Conservation (phyloP, 2,329 filamentous ascomycete species). For the Monilinia fructicola region DNA sequence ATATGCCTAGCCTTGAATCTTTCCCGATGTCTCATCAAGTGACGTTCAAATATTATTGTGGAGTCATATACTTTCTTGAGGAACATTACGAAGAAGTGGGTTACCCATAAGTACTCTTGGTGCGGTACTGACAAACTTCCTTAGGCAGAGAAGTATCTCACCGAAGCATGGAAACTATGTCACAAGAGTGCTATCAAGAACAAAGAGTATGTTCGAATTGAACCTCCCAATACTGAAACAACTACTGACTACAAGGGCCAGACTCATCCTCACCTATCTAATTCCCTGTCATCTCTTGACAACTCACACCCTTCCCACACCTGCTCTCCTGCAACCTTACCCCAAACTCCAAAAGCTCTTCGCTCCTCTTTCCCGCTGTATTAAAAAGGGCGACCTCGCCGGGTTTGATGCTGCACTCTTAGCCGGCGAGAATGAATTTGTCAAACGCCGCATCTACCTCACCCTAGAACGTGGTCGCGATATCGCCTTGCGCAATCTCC, state of each 20-base stretch:
- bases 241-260: slow-evolving; percentile 42
- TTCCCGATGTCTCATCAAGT: slow-evolving; percentile 91
- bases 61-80: slow-evolving; percentile 89
- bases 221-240: slow-evolving; percentile 1
- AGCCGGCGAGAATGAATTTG: slow-evolving; percentile 85
- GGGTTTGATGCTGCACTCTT: slow-evolving; percentile 81
- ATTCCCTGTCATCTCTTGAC: slow-evolving; percentile 92
- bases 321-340: slow-evolving; percentile 68
- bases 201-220: slow-evolving; percentile 56
- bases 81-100: slow-evolving; percentile 81
- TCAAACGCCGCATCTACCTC: slow-evolving; percentile 89
- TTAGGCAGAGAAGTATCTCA: slow-evolving; percentile 78
- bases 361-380: slow-evolving; percentile 72
- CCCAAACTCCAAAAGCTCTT: slow-evolving; percentile 77
- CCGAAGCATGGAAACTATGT: slow-evolving; percentile 79
- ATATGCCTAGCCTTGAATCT: slow-evolving; percentile 75
- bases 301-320: slow-evolving; percentile 77
- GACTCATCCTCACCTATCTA: slow-evolving; percentile 88
- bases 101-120: background rate
- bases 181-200: slow-evolving; percentile 71
- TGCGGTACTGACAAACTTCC: slow-evolving; percentile 13
- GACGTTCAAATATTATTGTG: slow-evolving; percentile 94
- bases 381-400: slow-evolving; percentile 77
- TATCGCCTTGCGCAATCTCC: slow-evolving; percentile 84
- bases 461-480: slow-evolving; percentile 91